Conservation (phyloP, 2,329 filamentous ascomycete species). For the Colletotrichum zoysiae region DNA sequence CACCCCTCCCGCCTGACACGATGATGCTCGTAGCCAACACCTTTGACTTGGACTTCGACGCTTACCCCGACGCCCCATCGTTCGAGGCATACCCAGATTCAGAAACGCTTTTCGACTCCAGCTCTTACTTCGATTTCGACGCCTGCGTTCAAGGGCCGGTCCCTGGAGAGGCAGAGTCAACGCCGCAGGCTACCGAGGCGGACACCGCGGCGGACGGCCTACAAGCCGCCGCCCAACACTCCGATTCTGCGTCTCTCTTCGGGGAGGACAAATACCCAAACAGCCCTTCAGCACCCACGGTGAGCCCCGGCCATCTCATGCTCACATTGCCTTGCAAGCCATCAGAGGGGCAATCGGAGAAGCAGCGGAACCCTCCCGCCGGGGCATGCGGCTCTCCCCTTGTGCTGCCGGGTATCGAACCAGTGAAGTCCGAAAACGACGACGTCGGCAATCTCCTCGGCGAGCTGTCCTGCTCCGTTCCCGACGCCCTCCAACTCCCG, state of each 20-base stretch:
- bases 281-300: not conserved
- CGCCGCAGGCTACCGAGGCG: not conserved
- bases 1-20: not conserved
- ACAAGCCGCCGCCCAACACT: not conserved
- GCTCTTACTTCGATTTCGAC: not conserved
- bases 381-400: not conserved
- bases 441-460: not conserved
- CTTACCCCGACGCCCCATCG: not conserved
- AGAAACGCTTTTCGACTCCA: conserved; percentile 15
- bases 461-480: not conserved
- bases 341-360: not conserved
- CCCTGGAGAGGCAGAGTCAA: not conserved
- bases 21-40: not conserved
- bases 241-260: conserved; percentile 7
- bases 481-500: conserved; percentile 5
- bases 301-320: not conserved
- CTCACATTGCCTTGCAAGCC: conserved; percentile 5
- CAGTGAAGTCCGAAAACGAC: not conserved
- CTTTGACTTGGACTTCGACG: not conserved
- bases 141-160: conserved; percentile 20
- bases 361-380: conserved; percentile 3
- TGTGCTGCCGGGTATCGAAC: conserved; percentile 5
- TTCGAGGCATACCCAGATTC: conserved; percentile 13
- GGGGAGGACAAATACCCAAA: not conserved
- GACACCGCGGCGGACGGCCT: not conserved